Evolutionary conservation across 2,329 filamentous ascomycete species (phyloP).

Genomic region (Magnaporthiopsis rhizophila): DNA sequence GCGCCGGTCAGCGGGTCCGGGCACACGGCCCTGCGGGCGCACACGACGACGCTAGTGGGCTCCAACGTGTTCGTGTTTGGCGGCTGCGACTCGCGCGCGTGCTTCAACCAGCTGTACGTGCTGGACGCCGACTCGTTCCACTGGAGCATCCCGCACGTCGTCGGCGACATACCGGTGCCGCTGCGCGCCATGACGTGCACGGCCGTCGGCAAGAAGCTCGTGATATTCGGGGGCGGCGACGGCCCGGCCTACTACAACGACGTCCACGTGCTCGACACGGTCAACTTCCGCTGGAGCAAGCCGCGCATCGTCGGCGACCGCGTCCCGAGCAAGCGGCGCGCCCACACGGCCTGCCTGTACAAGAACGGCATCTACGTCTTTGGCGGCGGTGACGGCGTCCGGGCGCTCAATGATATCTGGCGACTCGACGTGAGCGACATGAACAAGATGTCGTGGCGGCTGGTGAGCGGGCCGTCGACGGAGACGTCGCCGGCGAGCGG

Average conservation of each 20-base stretch:
- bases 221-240: constrained; percentile 63
- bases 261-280: constrained; percentile 63
- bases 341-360: constrained; percentile 64
- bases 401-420: constrained; percentile 65
- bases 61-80: constrained; percentile 63
- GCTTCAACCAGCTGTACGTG: constrained; percentile 63
- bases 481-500: constrained; percentile 9
- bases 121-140: constrained; percentile 63
- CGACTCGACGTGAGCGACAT: constrained; percentile 60
- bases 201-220: constrained; percentile 59
- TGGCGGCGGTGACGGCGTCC: constrained; percentile 62
- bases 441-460: constrained; percentile 60
- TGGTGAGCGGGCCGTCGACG: constrained; percentile 42
- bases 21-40: constrained; percentile 55
- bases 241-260: constrained; percentile 66
- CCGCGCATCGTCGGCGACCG: constrained; percentile 52
- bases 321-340: constrained; percentile 52
- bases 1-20: constrained; percentile 55
- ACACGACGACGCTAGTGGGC: constrained; percentile 58
- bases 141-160: constrained; percentile 58
- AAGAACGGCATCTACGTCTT: constrained; percentile 67
- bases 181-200: constrained; percentile 66
- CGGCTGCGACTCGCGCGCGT: constrained; percentile 57
- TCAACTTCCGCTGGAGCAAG: constrained; percentile 59
- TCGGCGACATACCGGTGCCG: constrained; percentile 56